Evolutionary conservation across 176 grass and related monocot species (phyloP).

Genomic region (Oryza officinalis): DNA sequence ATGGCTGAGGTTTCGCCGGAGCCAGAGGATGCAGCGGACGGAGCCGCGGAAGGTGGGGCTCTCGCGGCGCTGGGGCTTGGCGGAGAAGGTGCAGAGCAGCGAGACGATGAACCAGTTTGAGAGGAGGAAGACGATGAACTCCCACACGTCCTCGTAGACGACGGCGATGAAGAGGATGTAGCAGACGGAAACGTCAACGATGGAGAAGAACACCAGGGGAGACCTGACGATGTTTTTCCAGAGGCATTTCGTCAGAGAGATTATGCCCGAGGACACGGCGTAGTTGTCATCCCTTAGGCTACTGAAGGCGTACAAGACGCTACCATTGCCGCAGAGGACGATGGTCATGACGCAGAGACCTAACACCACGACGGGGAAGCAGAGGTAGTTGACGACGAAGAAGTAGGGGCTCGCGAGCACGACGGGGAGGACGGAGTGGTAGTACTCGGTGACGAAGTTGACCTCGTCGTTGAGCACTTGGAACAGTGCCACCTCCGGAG

Average conservation of each 20-base stretch:
- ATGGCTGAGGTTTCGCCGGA: not conserved
- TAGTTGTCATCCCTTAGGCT: not conserved
- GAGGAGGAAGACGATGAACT: constrained; percentile 12
- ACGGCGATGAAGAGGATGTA: not conserved
- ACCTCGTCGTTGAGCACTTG: constrained; percentile 17
- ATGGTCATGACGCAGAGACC: not conserved
- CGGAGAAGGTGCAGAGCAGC: not conserved
- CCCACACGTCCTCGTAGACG: constrained; percentile 21
- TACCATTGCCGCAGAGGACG: not conserved
- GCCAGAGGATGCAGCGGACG: not conserved
- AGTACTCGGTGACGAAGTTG: constrained; percentile 26
- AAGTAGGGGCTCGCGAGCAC: constrained; percentile 32
- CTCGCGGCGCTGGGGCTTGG: not conserved
- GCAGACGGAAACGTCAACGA: not conserved
- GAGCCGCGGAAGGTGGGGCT: too few relatives aligned
- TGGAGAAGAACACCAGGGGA: not conserved
- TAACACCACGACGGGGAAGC: not conserved
- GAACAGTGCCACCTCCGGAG: not conserved
- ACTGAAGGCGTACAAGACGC: too few relatives aligned
- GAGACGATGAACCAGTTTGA: constrained; percentile 35
- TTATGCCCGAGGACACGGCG: fast-evolving
- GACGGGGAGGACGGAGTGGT: constrained; percentile 21
- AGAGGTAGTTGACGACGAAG: not conserved
- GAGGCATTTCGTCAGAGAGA: too few relatives aligned
- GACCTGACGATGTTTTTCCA: too few relatives aligned